phyloP scores from a whole-genome alignment of 495 filamentous ascomycete genomes.

The Penicillium manginii region DNA sequence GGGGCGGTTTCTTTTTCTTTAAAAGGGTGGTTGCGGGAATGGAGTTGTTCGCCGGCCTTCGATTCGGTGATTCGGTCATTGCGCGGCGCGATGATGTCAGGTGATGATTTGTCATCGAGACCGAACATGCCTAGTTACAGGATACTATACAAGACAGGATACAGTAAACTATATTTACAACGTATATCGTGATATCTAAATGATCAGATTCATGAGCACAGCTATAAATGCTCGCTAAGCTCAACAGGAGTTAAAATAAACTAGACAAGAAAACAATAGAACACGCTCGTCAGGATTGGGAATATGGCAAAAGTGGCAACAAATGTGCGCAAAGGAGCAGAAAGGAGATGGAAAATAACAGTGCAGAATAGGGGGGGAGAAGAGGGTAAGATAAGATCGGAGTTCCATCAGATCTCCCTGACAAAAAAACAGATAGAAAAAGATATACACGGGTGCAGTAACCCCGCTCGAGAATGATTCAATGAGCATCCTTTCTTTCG shows the following conservation, averaged over 20 bases:
- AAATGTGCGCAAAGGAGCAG: constrained; percentile 23
- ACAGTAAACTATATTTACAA: no score
- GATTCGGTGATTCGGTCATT: constrained; percentile 27
- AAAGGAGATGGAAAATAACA: constrained; percentile 28
- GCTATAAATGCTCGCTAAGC: constrained; percentile 19
- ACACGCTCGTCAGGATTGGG: constrained; percentile 35
- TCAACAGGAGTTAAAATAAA: constrained; percentile 4
- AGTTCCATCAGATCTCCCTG: neutral
- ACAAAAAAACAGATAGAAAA: neutral
- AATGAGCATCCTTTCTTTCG: neutral
- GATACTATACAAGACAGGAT: no score
- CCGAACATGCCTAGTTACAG: no score
- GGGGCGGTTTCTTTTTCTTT: constrained; percentile 20
- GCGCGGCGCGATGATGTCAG: constrained; percentile 33
- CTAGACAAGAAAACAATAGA: constrained; percentile 14
- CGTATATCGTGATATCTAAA: no score
- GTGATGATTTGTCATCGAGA: constrained; percentile 30
- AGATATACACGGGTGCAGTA: neutral
- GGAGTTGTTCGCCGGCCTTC: constrained; percentile 4
- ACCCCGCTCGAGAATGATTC: neutral
- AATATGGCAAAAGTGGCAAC: constrained; percentile 35
- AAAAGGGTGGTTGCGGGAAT: constrained; percentile 6
- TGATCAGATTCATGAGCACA: constrained; percentile 2
- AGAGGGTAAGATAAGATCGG: neutral
- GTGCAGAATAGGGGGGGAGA: neutral